Evolutionary conservation across 768 basidiomycete species (phyloP), one percentile per base, ranked within the genome.

Genomic region (Podaxis mareebaensis): DNA sequence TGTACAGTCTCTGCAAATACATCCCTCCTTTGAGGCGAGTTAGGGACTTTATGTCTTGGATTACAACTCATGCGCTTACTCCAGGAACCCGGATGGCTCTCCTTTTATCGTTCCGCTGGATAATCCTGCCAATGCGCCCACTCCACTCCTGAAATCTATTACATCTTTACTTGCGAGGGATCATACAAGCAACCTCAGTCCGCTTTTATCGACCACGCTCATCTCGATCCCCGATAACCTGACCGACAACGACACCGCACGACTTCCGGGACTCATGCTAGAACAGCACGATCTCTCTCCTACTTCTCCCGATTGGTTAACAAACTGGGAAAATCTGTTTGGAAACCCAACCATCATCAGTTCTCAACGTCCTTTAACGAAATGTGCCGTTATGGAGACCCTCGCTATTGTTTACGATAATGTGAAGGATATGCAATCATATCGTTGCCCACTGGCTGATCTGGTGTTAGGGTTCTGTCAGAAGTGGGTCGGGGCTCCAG

Each of bases 271-370:
- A 11, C 75, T 85, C 58, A 89, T 93, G 87, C 76, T 80, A 40
- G 85, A 86, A 51, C 85, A 89, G 61, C 85, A 89, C 66, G 83
- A 85, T 53, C 79, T 92, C 36, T 87, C 85, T 2, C 91, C 91
- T 1, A 88, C 88, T 11, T 86, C 87, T 1, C 84, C 87, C 0
- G 81, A 85, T 4, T 93, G 91, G 91, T 72, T 92, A 28, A 75
- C 75, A 17, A 87, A 88, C 69, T 92, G 91, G 91, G 72, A 78
- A 40, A 79, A 67, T 40, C 75, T 92, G 5, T 71, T 91, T 13
- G 75, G 73, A n/a, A 85, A 85, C 64, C 71, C 79, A 15, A 76
- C 74, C 0, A 73, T 86, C 20, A 70, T 85, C 64, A 75, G 77
- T 58, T 66, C 72, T 2, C 64, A 70, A n/a, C 72, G 85, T 15